Base-by-base conservation (phyloP, 495 filamentous ascomycete genomes). In the Aspergillus affinis region DNA sequence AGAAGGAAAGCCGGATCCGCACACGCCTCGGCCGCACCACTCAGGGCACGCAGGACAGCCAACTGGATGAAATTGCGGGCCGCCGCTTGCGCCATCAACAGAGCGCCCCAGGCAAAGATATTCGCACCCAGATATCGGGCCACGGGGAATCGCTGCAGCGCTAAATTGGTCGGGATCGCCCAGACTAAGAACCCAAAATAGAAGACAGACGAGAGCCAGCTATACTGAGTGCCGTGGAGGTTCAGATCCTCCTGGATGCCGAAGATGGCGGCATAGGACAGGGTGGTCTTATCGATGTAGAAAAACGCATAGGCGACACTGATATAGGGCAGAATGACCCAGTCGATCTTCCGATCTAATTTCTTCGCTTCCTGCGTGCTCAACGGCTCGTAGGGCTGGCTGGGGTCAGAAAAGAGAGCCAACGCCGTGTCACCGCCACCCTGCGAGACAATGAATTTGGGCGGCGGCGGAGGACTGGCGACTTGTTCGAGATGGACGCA, bases 191-290 rank as follows among this genome's bases (percentile, higher is more conserved):
- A 84, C 6, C 78, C 77, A 60, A 81, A 75, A 57, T 79, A 83
- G 67, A 83, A 81, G 32, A 82, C 72, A 58, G 64, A 75, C 54
- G 72, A 70, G 49, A 77, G 60, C 80, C 82, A 83, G 48, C 72
- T 77, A 48, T 83, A 84, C 61, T 83, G 71, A 3, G 71, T 76
- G 10, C 78, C 76, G 49, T 76, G 70, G 2, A 83, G 72, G 19
- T 77, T 54, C 10, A 81, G 60, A 65, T 69, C 82, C 17, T 82
- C 72, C 19, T 69, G 61, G 55, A 88, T 84, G 0, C 82, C 83
- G 63, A 87, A 86, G 55, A 86, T 81, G 12, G 82, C 79, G 9
- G 82, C 81, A 65, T 85, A 84, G 32, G 80, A 82, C 18, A 86
- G 64, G 0, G 82, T 85, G 1, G 81, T 84, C 71, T 84, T 67